Percentiles rank a stretch among this genome's conserved stretches.
These are phyloP conservation scores for Arabidopsis lyrata DNA, from an alignment of 441 rosid species.

Conservation along the genomic window DNA sequence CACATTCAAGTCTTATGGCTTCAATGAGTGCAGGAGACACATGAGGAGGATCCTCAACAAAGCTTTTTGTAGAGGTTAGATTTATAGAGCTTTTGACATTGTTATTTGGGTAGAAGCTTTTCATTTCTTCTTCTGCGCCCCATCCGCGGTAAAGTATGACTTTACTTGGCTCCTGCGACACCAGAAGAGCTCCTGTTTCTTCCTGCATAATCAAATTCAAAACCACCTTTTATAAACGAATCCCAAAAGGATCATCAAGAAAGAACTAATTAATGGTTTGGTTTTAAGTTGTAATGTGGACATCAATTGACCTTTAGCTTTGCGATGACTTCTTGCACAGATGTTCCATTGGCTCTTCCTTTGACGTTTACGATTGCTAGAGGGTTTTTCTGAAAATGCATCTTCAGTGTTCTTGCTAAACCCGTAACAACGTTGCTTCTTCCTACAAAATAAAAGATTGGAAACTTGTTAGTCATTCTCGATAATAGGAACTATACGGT, in stretches of 20 bases:
- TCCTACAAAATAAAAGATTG: conserved; percentile 50
- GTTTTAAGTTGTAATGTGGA: neutral
- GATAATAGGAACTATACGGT: neutral
- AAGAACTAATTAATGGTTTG: conserved; percentile 9
- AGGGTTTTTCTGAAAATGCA: conserved; percentile 81
- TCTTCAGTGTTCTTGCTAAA: conserved; percentile 73
- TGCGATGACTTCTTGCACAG: conserved; percentile 85
- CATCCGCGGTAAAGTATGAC: conserved; percentile 91
- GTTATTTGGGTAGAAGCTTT: conserved; percentile 49
- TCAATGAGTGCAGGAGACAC: conserved; percentile 82
- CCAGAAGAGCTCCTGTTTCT: conserved; percentile 84
- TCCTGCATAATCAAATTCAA: conserved; percentile 53
- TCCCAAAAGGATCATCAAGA: neutral
- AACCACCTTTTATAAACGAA: neutral
- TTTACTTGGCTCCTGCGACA: conserved; percentile 95
- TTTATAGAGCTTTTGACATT: conserved; percentile 34
- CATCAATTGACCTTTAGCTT: conserved; percentile 75
- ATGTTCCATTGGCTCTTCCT: conserved; percentile 97
- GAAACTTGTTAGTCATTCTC: neutral
- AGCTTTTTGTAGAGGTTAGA: conserved; percentile 32
- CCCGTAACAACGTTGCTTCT: conserved; percentile 86
- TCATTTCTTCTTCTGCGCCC: conserved; percentile 67
- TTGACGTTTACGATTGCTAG: conserved; percentile 88
- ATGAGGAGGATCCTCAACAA: conserved; percentile 40
- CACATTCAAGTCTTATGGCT: conserved; percentile 89